Base-by-base conservation (phyloP, 1,284 basidiomycete species). In the Boletus coffeatus region DNA sequence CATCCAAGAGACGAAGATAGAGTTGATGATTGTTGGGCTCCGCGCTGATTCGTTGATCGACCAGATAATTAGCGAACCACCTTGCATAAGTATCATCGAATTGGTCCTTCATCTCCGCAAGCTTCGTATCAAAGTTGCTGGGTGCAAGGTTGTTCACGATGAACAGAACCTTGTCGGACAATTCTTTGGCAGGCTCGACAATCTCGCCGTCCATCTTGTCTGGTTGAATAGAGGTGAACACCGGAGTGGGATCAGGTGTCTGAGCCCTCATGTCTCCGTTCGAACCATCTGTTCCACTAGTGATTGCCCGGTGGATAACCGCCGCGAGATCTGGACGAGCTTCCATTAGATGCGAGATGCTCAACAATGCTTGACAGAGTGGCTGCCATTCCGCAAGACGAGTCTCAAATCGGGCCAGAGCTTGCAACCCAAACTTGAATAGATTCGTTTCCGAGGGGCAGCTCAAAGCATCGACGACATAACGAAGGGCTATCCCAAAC, bases 41-140 rank as follows among this genome's bases (percentile, higher is more conserved):
- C 64, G 93, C 92, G 77, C 90, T 92, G 75, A 99, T 89, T 57
- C 97, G 93, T 72, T 98, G 93, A 69, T 96, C 92, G 32, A 99
- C 94, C 55, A 99, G 84, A 76, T 99, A 99, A 74, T 96, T 90
- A 50, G 97, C 96, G 73, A 99, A 97, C 97, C 97, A 99, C 62
- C 91, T 84, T 46, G 95, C 87, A 71, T 94, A 88, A 58, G 85
- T 80, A 67, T 93, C 88, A 57, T 90, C 83, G 75, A 96, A 95
- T 62, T 90, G 79, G 59, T 86, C 85, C 64, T 82, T 81, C 86
- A 98, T 94, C 71, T 97, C 95, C 52, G 78, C 75, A 41, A 95
- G 78, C 77, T 98, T 98, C 37, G 83, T 73, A 50, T 96, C 94
- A 67, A 98, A 94, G 74, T 99, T 99, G 76, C 82, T 93, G 4